phyloP scores from a whole-genome alignment of 2,329 filamentous ascomycete genomes.

The Torrubiellomyces zombiae region DNA sequence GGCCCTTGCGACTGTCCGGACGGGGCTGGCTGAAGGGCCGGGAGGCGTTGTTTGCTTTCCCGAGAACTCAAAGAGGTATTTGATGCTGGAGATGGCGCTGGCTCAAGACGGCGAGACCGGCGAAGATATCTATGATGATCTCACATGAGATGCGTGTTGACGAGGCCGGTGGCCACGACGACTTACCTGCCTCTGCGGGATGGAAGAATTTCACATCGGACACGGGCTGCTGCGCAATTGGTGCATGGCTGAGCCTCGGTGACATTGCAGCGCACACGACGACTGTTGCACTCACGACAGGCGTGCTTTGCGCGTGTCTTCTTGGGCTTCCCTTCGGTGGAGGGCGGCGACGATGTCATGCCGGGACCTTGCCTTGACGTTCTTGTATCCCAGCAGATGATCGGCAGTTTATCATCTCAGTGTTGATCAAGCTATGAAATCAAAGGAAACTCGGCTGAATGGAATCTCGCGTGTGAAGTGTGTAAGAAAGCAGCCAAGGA shows the following conservation, averaged over 20 bases:
- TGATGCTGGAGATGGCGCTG: constrained; percentile 4
- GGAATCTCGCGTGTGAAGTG: too few relatives aligned
- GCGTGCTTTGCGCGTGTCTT: constrained; percentile 18
- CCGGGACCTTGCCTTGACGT: too few relatives aligned
- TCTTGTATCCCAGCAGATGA: too few relatives aligned
- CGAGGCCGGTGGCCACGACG: not conserved
- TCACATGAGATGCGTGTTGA: too few relatives aligned
- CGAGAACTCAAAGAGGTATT: constrained; percentile 3
- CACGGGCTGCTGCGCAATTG: constrained; percentile 13
- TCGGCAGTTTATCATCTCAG: too few relatives aligned
- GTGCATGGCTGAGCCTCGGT: constrained; percentile 16
- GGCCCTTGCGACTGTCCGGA: too few relatives aligned
- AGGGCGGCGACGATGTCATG: too few relatives aligned
- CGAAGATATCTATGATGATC: constrained; percentile 9
- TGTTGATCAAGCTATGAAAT: too few relatives aligned
- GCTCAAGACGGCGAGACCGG: constrained; percentile 7
- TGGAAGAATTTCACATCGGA: constrained; percentile 15
- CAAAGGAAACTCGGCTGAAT: too few relatives aligned
- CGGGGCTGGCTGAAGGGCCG: too few relatives aligned
- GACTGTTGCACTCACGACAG: constrained; percentile 17
- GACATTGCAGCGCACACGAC: constrained; percentile 19
- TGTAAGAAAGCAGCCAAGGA: too few relatives aligned
- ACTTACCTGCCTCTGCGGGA: constrained; percentile 17
- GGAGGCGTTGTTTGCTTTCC: too few relatives aligned
- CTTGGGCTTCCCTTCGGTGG: constrained; percentile 17